Evolutionary conservation across 2,329 filamentous ascomycete genomes (phyloP).

Genomic region (Neofusicoccum parvum): DNA sequence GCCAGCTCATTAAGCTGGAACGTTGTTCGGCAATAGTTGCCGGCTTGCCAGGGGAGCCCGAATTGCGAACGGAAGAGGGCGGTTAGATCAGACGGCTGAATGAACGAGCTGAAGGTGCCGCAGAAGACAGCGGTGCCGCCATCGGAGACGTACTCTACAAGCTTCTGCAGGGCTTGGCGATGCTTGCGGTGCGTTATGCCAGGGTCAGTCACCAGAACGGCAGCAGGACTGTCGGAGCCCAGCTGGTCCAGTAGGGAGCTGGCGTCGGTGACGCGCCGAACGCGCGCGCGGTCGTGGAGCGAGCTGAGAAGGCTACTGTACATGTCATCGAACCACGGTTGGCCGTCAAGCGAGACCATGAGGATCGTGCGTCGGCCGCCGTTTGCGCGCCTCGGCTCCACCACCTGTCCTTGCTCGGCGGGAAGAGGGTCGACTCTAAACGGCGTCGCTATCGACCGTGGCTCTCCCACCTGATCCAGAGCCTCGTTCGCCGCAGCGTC

Average conservation of each 20-base stretch:
- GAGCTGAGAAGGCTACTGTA: neutral
- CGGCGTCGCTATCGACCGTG: neutral
- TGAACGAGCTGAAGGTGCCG: neutral
- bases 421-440: neutral
- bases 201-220: neutral
- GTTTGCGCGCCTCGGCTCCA: too few relatives aligned
- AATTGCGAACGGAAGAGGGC: neutral
- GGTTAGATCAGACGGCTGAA: neutral
- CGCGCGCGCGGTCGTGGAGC: constrained; percentile 23
- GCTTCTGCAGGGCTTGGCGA: neutral
- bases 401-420: too few relatives aligned
- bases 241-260: constrained; percentile 16
- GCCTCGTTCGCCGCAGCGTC: neutral
- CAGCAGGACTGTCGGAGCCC: neutral
- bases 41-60: neutral
- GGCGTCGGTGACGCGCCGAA: constrained; percentile 9
- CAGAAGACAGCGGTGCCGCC: constrained; percentile 3
- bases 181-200: neutral
- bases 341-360: neutral
- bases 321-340: neutral
- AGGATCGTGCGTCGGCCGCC: neutral
- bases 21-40: neutral
- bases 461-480: neutral
- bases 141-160: neutral
- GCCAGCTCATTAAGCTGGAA: neutral